Evolutionary conservation across 176 grass and related monocot species (phyloP), one percentile per base, ranked within the genome.

Genomic region (Oryza meridionalis): DNA sequence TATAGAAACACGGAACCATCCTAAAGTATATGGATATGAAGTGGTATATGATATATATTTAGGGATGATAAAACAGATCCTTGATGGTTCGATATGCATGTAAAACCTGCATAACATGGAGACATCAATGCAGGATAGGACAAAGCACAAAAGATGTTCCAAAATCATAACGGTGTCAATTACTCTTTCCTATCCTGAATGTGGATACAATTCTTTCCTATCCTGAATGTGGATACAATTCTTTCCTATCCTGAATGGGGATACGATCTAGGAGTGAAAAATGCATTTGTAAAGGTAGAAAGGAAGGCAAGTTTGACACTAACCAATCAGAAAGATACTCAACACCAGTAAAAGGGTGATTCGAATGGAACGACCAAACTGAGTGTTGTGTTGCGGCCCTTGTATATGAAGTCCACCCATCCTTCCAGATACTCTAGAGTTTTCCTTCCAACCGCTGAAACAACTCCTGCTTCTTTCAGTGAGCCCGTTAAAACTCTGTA

Each of bases 241-340:
- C 6, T 47, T 46, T 46, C 26, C 31, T 78, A 63, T 63, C 15
- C 1, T 13, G 7, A 7, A 66, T 35, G 12, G 6, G 4, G 13
- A 72, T 45, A 88, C 0, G 25, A 65, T 55, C 4, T 50, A 43
- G 8, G 58, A 68, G 61, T 62, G 9, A 62, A 62, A 62, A 24
- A 24, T 24, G 51, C 19, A 76, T 12, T 69, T 32, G 27, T 14
- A 44, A 26, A 70, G 40, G 40, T 62, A 68, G 15, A 45, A 35
- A 75, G 50, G 1, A 15, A 69, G 70, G 64, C 1, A 84, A 87
- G 71, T 81, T 76, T 87, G 32, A 4, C 61, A 94, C 95, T 94
- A 63, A 94, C 95, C 92, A 45, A 97, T 94, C 69, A 97, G 84
- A 84, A 97, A 81, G 86, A 94, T 91, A 68, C 92, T 91, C 86